Base-by-base conservation (phyloP, 2,329 filamentous ascomycete genomes). In the Lasiodiplodia citricola region DNA sequence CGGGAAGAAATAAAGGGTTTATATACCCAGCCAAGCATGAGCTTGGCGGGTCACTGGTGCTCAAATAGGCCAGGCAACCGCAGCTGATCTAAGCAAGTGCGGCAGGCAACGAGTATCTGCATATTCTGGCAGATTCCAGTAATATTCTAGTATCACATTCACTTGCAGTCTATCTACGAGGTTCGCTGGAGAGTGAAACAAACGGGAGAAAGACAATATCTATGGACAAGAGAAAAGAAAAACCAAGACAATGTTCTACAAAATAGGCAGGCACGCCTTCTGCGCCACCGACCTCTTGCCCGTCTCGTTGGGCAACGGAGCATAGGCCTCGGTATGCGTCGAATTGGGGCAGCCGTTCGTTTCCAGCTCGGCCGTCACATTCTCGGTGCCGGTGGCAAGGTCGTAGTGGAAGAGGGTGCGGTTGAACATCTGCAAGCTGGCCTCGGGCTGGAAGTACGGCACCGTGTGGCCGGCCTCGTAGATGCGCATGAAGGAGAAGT, bases 381-480 rank as follows among this genome's bases (percentile, higher is more conserved):
- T 66, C 68, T 75, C 62, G 25, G 71, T 73, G 11, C 80, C 80
- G 28, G 75, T 75, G 5, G 80, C 79, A 16, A 82, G 74, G 38
- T 80, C 74, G 38, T 75, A 73, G 58, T 78, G 74, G 57, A 74
- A 74, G 28, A 83, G 67, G 1, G 79, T 79, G 52, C 79, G 75
- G 66, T 78, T 79, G 73, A 80, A 80, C 64, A 79, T 73, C 7
- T 76, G 78, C 21, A 82, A 70, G 0, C 77, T 70, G 11, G 79
- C 80, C 21, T 76, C 66, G 18, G 78, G 80, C 70, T 82, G 81
- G 69, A 82, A 82, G 71, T 75, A 81, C 0, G 79, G 78, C 2
- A 82, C 79, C 66, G 80, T 76, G 58, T 83, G 81, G 2, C 81
- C 81, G 7, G 80, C 71, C 55, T 83, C 80, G 47, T 78, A 80